A percentile compares a stretch with the other conserved stretches of the same genome.
Evolutionary conservation across 2,329 filamentous ascomycete species (phyloP).

Genomic region (Blastomyces gilchristii): DNA sequence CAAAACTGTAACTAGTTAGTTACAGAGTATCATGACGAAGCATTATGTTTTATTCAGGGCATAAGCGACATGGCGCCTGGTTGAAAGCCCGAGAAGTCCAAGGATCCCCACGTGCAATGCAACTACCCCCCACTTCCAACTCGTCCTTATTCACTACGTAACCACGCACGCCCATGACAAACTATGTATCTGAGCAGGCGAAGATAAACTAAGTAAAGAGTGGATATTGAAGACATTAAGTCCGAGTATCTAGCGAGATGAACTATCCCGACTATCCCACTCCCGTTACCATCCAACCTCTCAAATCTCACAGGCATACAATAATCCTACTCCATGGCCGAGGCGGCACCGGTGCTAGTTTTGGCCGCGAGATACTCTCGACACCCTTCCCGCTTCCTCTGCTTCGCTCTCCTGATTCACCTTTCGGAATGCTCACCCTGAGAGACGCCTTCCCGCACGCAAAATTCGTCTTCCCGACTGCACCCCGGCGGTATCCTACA

Average conservation of each 20-base stretch:
- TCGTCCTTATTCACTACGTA: not conserved
- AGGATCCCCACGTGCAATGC: no score
- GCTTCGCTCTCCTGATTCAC: not conserved
- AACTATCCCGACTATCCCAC: not conserved
- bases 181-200: not conserved
- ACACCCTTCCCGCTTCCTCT: conserved; percentile 12
- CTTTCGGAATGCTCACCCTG: conserved; percentile 18
- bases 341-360: conserved; percentile 35
- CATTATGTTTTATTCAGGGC: no score
- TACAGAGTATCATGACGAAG: no score
- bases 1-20: no score
- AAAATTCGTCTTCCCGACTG: conserved; percentile 45
- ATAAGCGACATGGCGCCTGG: no score
- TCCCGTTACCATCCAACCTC: conserved; percentile 9
- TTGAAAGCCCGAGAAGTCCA: no score
- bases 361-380: conserved; percentile 33
- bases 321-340: conserved; percentile 44
- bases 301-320: conserved; percentile 32
- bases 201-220: not conserved
- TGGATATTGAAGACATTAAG: not conserved
- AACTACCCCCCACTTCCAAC: no score
- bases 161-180: not conserved
- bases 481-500: conserved; percentile 33
- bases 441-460: conserved; percentile 32
- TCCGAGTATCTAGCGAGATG: not conserved